A percentile compares a stretch with the other conserved stretches of the same genome.
phyloP scores from a whole-genome alignment of 225 moss, liverwort and hornwort genomes.

The Pseudisothecium myosuroides region DNA sequence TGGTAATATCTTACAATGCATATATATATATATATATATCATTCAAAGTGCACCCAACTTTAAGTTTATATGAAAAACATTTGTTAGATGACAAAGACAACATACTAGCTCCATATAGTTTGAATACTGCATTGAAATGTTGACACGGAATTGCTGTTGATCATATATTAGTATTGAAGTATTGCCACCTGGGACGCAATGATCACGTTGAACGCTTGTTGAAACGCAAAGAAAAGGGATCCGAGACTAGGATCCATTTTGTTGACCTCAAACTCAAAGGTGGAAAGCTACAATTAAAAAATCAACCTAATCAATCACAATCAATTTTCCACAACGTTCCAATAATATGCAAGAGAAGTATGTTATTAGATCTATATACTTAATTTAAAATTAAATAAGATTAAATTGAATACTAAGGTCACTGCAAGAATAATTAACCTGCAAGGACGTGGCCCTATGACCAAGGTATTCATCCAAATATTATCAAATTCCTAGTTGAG shows the following conservation, averaged over 20 bases:
- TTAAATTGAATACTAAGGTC: no score
- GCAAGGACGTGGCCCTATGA: accelerated
- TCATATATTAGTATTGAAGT: constrained; percentile 13
- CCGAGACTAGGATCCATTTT: not conserved
- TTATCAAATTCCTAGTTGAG: no score
- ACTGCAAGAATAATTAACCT: not conserved
- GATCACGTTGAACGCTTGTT: constrained; percentile 11
- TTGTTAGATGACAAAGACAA: not conserved
- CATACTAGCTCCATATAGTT: not conserved
- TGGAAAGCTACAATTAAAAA: not conserved
- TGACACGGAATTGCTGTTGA: not conserved
- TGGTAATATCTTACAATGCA: not conserved
- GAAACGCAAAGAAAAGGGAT: not conserved
- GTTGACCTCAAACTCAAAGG: not conserved
- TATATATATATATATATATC: no score
- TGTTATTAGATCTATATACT: not conserved
- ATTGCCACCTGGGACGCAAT: constrained; percentile 2
- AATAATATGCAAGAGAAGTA: constrained; percentile 14
- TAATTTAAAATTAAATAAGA: not conserved
- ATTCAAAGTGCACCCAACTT: not conserved
- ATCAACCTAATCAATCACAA: not conserved
- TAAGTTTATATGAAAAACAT: not conserved
- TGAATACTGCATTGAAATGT: not conserved
- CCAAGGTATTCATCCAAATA: no score
- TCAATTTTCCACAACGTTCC: constrained; percentile 1